These are phyloP conservation scores for Sclerospora graminicola DNA, from an alignment of 352 stramenopile species.

Conservation along the genomic window DNA sequence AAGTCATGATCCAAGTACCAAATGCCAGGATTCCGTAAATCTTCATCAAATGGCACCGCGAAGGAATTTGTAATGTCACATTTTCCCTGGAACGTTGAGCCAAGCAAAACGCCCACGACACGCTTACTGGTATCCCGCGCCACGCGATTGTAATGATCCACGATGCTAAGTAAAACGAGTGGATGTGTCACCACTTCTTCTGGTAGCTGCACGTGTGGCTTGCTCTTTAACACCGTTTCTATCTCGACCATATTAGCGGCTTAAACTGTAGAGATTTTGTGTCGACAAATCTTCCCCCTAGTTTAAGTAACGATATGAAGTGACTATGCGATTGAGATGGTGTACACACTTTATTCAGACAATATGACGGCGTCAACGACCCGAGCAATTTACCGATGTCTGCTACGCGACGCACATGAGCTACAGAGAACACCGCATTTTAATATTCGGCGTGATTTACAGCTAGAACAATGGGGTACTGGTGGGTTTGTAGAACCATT, in stretches of 20 bases:
- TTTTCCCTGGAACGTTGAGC: conserved; percentile 90
- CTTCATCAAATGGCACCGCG: conserved; percentile 98
- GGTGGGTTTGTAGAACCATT: conserved; percentile 32
- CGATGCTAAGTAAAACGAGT: conserved; percentile 96
- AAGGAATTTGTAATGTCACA: conserved; percentile 92
- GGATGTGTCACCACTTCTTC: conserved; percentile 96
- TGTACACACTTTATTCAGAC: neutral
- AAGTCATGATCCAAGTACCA: conserved; percentile 99
- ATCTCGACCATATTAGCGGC: neutral
- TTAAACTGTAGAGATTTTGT: too few species aligned
- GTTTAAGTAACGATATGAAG: neutral
- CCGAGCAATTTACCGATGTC: conserved; percentile 51
- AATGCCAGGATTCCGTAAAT: conserved; percentile 93
- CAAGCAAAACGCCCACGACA: conserved; percentile 97
- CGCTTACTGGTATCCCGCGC: conserved; percentile 97
- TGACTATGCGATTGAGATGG: neutral
- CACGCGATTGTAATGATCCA: conserved; percentile 99
- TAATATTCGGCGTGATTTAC: conserved; percentile 38
- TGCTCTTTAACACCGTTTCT: conserved; percentile 4
- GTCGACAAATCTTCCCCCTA: conserved; percentile 6
- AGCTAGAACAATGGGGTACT: conserved; percentile 53
- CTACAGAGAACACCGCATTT: conserved; percentile 54
- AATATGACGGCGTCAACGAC: conserved; percentile 31
- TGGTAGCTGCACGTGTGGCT: conserved; percentile 53
- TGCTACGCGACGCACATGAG: conserved; percentile 47